Evolutionary conservation across 2,329 filamentous ascomycete genomes (phyloP).

Genomic region (Nakataea oryzae): DNA sequence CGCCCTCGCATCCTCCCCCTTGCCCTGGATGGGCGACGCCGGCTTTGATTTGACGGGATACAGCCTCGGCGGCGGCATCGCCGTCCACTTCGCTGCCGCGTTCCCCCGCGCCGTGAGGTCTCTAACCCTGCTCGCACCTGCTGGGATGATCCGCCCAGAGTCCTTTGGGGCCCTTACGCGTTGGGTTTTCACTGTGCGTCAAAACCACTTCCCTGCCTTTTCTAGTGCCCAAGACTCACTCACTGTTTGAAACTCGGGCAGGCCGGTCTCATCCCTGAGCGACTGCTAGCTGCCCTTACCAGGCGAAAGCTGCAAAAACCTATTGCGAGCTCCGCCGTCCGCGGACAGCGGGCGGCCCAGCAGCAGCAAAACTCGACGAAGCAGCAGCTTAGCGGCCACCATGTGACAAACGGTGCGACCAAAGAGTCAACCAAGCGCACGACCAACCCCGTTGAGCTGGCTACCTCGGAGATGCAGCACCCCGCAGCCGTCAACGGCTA

Average conservation of each 20-base stretch:
- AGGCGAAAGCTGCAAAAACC: conserved; percentile 36
- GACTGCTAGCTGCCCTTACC: conserved; percentile 36
- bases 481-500: conserved; percentile 12
- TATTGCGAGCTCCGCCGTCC: conserved; percentile 26
- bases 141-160: conserved; percentile 56
- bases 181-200: conserved; percentile 33
- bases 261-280: conserved; percentile 41
- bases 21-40: conserved; percentile 51
- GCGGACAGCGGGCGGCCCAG: conserved; percentile 4
- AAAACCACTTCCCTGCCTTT: too few relatives aligned
- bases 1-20: conserved; percentile 56
- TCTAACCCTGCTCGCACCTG: conserved; percentile 68
- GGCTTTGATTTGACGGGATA: conserved; percentile 66
- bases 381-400: neutral
- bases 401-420: neutral
- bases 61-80: conserved; percentile 72
- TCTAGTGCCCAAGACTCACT: neutral
- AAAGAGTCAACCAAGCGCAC: conserved; percentile 4
- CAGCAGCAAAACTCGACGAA: neutral
- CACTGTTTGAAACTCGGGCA: neutral
- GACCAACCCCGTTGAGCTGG: conserved; percentile 22
- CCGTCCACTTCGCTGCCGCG: conserved; percentile 60
- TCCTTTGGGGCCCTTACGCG: conserved; percentile 39
- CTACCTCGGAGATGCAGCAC: conserved; percentile 28
- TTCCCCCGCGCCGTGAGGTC: conserved; percentile 61